Conservation (phyloP, 2,329 filamentous ascomycete species). For the Alternaria alternata region DNA sequence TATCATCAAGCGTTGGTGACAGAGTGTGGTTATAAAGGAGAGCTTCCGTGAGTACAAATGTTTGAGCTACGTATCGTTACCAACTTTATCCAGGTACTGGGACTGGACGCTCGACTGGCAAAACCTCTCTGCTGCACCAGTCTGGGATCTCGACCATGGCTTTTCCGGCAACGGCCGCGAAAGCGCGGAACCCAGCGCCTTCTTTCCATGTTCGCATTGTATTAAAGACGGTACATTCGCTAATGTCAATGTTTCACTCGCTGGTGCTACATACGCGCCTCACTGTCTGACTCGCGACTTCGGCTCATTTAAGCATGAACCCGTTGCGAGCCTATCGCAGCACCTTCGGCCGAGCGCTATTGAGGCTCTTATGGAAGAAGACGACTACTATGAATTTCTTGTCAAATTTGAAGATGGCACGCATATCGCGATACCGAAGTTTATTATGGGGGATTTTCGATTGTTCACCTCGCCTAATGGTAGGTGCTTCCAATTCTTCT, state of each 20-base stretch:
- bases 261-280: neutral
- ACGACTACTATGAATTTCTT: constrained; percentile 23
- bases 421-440: constrained; percentile 37
- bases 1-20: constrained; percentile 39
- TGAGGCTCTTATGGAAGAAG: neutral
- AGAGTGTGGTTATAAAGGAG: constrained; percentile 33
- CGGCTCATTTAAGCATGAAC: neutral
- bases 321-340: neutral
- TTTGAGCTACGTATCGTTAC: neutral
- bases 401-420: constrained; percentile 35
- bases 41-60: constrained; percentile 6
- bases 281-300: constrained; percentile 43
- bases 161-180: constrained; percentile 43
- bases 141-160: constrained; percentile 31
- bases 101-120: constrained; percentile 48
- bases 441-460: constrained; percentile 39
- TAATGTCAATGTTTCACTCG: constrained; percentile 18
- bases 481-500: neutral
- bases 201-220: constrained; percentile 22
- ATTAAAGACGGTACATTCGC: constrained; percentile 37
- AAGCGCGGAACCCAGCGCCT: neutral
- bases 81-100: constrained; percentile 36
- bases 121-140: constrained; percentile 30
- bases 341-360: neutral
- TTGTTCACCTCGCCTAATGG: constrained; percentile 37